Evolutionary conservation across 2,329 filamentous ascomycete species (phyloP).

Genomic region (Penicillium polonicum): DNA sequence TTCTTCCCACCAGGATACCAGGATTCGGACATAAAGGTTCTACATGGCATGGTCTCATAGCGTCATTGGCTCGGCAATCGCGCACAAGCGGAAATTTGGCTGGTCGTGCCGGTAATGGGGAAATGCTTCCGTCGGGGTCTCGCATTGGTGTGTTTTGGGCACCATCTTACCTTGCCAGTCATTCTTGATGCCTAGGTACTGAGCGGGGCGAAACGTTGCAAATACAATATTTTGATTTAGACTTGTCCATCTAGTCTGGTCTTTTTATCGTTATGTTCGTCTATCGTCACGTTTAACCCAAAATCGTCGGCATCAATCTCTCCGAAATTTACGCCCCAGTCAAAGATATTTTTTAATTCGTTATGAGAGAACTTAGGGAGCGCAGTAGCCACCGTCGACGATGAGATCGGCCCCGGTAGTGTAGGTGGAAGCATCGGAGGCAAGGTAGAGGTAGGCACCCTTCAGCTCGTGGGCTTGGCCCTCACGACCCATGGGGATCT

Average conservation of each 20-base stretch:
- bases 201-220: not conserved
- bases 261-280: constrained; percentile 6
- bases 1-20: not conserved
- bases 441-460: constrained; percentile 77
- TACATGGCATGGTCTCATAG: not conserved
- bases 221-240: not conserved
- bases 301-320: not conserved
- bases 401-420: constrained; percentile 73
- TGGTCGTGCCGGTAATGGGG: not conserved
- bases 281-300: not conserved
- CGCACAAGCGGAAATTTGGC: not conserved
- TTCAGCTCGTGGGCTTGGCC: constrained; percentile 73
- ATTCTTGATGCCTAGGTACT: not conserved
- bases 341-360: not conserved
- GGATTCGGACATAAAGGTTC: not conserved
- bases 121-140: not conserved
- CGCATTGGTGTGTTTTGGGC: not conserved
- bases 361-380: constrained; percentile 12
- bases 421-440: constrained; percentile 78
- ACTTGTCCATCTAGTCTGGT: not conserved
- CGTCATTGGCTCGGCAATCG: not conserved
- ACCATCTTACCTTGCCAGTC: not conserved
- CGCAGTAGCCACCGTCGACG: constrained; percentile 70
- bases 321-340: not conserved
- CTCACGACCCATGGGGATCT: constrained; percentile 77